phyloP scores from a whole-genome alignment of 192 early-diverging fungal species.

The Helicostylum pulchrum region DNA sequence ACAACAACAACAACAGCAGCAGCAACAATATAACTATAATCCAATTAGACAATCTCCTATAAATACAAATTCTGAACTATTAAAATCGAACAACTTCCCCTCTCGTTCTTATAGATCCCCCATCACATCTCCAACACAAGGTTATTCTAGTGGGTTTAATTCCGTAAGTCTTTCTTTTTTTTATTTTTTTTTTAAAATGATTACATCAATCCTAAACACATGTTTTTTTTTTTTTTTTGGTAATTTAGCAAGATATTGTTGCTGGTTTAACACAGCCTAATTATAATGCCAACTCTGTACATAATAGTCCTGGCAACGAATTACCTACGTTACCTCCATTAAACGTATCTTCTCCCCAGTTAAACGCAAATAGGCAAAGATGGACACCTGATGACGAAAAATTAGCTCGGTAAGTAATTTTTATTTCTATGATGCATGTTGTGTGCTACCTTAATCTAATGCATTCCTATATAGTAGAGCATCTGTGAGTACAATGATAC shows the following conservation, averaged over 20 bases:
- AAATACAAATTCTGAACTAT: slow-evolving; percentile 1
- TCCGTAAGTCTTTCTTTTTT: slow-evolving; percentile 7
- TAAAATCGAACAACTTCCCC: not conserved
- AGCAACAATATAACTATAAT: slow-evolving; percentile 15
- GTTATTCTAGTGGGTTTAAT: slow-evolving; percentile 13
- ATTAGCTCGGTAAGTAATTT: slow-evolving; percentile 43
- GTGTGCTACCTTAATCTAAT: too few relatives aligned
- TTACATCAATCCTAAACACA: not conserved
- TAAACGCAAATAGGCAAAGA: slow-evolving; percentile 3
- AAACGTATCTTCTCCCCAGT: slow-evolving; percentile 4
- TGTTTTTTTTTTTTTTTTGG: not conserved
- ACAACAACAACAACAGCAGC: slow-evolving; percentile 1
- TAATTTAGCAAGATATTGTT: slow-evolving; percentile 8
- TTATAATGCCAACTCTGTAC: not conserved
- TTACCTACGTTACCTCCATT: slow-evolving; percentile 13
- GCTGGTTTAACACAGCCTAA: slow-evolving; percentile 10
- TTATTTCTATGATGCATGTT: too few relatives aligned
- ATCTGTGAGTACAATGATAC: not conserved
- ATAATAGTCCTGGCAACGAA: not conserved
- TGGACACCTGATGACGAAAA: slow-evolving; percentile 83
- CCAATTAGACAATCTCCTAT: slow-evolving; percentile 8
- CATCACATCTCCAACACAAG: not conserved
- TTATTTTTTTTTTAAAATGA: not conserved
- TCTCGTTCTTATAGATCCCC: not conserved
- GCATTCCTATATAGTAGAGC: too few relatives aligned